These are phyloP conservation scores for Dryas integrifolia DNA, from an alignment of 331 rosid genomes.

Conservation along the genomic window DNA sequence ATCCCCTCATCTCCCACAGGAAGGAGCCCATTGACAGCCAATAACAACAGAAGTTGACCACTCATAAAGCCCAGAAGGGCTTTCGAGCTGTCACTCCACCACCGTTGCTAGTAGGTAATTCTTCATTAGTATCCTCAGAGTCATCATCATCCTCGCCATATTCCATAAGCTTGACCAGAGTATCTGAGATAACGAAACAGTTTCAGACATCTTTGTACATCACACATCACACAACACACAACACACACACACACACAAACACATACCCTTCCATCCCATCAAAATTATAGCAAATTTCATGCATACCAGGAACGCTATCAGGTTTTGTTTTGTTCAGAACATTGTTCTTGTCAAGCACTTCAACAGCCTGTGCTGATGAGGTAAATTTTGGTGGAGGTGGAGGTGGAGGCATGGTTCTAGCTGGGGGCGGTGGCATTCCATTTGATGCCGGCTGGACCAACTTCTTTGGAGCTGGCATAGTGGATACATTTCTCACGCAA, in stretches of 20 bases:
- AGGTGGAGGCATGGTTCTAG: constrained; percentile 35
- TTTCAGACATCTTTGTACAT: not conserved
- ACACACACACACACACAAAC: not conserved
- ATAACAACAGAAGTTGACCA: not conserved
- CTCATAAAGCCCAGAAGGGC: constrained; percentile 89
- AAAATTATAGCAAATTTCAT: not conserved
- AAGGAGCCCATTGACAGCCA: not conserved
- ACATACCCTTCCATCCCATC: not conserved
- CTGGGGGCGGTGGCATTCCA: constrained; percentile 52
- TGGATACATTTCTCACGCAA: constrained; percentile 60
- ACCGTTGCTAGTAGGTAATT: constrained; percentile 33
- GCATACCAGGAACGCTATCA: constrained; percentile 73
- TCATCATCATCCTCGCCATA: constrained; percentile 96
- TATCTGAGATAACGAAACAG: constrained; percentile 49
- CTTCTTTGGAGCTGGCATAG: constrained; percentile 85
- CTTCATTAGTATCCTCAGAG: constrained; percentile 47
- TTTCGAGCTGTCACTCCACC: constrained; percentile 44
- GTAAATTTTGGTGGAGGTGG: constrained; percentile 63
- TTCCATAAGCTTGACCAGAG: constrained; percentile 87
- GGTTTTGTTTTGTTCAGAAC: constrained; percentile 34
- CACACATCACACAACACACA: not conserved
- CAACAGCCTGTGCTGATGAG: constrained; percentile 32
- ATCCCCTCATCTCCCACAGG: not conserved
- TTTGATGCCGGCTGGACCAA: constrained; percentile 43
- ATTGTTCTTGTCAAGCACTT: constrained; percentile 43